phyloP scores from a whole-genome alignment of 306 rosid genomes.

The Fagus crenata region DNA sequence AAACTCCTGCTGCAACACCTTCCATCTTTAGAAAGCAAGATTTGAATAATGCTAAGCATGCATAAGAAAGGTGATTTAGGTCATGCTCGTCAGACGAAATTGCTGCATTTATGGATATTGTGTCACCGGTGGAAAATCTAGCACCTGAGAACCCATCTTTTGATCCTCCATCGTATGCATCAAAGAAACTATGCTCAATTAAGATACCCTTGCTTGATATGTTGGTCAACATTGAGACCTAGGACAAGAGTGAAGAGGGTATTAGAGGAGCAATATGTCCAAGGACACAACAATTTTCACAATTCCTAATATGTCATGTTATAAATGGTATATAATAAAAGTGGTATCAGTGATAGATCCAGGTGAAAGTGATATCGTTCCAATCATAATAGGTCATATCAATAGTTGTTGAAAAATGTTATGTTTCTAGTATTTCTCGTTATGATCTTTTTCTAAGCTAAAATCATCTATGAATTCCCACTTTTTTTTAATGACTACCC shows the following conservation, averaged over 20 bases:
- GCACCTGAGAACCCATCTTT: constrained; percentile 56
- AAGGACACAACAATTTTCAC: too few species aligned
- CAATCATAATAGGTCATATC: too few species aligned
- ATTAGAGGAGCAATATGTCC: neutral
- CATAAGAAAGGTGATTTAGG: constrained; percentile 53
- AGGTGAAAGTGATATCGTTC: too few species aligned
- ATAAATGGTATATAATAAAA: too few species aligned
- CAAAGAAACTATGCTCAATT: constrained; percentile 62
- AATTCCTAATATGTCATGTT: too few species aligned
- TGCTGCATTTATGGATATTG: constrained; percentile 45
- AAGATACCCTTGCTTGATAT: constrained; percentile 59
- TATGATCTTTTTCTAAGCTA: neutral
- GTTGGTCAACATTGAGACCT: constrained; percentile 61
- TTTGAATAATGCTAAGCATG: constrained; percentile 54
- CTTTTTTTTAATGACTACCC: neutral
- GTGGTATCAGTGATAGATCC: too few species aligned
- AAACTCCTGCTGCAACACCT: constrained; percentile 60
- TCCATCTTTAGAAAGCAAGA: constrained; percentile 51
- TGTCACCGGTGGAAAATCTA: constrained; percentile 58
- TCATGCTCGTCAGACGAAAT: constrained; percentile 25
- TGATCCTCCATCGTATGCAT: constrained; percentile 71
- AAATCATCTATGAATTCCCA: neutral
- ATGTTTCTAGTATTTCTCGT: too few species aligned
- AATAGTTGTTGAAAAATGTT: too few species aligned
- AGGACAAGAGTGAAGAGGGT: neutral